A percentile compares a stretch with the other conserved stretches of the same genome.
Conservation (phyloP, 495 filamentous ascomycete genomes). For the Lichenothelia convexa region DNA sequence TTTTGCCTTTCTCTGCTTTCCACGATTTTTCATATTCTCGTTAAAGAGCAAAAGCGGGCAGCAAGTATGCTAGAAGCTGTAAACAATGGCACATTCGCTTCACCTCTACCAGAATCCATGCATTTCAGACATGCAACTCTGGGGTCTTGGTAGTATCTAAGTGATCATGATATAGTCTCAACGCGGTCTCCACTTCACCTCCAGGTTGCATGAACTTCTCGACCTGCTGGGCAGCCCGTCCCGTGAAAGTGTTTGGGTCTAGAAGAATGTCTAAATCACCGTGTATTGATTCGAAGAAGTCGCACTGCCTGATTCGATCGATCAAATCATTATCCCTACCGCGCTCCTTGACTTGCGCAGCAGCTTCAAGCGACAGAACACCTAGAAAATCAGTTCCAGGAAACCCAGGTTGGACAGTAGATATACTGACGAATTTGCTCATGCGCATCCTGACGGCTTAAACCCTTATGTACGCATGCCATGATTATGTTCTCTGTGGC, state of each 20-base stretch:
- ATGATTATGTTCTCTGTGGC: constrained; percentile 73
- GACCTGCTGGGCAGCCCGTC: constrained; percentile 39
- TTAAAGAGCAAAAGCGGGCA: too few relatives aligned
- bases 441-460: constrained; percentile 75
- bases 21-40: too few relatives aligned
- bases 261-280: constrained; percentile 57
- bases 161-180: neutral
- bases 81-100: too few relatives aligned
- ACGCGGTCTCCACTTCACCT: constrained; percentile 7
- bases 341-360: constrained; percentile 58
- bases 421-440: too few relatives aligned
- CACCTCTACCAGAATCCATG: too few relatives aligned
- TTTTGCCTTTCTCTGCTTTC: too few relatives aligned
- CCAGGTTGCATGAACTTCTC: constrained; percentile 35
- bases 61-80: too few relatives aligned
- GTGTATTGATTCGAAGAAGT: constrained; percentile 73
- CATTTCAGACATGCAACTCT: too few relatives aligned
- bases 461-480: constrained; percentile 57
- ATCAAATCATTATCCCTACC: constrained; percentile 73
- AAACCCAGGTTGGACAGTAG: too few relatives aligned
- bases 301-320: constrained; percentile 50
- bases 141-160: too few relatives aligned
- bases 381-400: too few relatives aligned
- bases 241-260: constrained; percentile 52
- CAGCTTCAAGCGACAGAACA: constrained; percentile 73